Conservation (phyloP, 345 rosid genomes). For the Rhodamnia argentea region DNA sequence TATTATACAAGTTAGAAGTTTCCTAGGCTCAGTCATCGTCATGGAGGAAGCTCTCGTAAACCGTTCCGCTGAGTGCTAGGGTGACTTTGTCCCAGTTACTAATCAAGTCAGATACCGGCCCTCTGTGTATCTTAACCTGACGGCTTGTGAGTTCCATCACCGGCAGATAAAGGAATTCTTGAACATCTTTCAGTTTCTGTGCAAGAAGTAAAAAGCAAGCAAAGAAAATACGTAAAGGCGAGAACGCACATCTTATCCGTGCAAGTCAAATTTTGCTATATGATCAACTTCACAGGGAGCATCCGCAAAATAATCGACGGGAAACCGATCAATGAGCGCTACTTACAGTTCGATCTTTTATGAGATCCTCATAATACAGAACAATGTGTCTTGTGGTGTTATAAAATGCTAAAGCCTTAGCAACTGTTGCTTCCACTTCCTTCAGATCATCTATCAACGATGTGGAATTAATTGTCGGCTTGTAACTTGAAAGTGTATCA, state of each 20-base stretch:
- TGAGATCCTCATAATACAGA: constrained; percentile 77
- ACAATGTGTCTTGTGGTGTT: constrained; percentile 66
- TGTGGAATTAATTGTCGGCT: constrained; percentile 63
- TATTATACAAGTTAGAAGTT: neutral
- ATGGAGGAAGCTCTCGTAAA: constrained; percentile 41
- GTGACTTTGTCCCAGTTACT: constrained; percentile 80
- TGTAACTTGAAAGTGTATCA: constrained; percentile 63
- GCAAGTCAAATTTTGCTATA: neutral
- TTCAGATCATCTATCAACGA: constrained; percentile 52
- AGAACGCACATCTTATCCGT: neutral
- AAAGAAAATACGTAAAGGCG: neutral
- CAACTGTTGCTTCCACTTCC: constrained; percentile 44
- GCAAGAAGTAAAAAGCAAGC: neutral
- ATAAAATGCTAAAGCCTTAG: constrained; percentile 53
- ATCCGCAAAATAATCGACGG: neutral
- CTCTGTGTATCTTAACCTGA: constrained; percentile 89
- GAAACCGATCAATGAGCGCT: neutral
- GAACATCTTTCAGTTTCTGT: constrained; percentile 76
- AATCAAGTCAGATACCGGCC: constrained; percentile 53
- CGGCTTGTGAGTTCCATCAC: constrained; percentile 52
- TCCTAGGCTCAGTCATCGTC: constrained; percentile 40
- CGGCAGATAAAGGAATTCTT: constrained; percentile 64
- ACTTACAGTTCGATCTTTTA: constrained; percentile 45
- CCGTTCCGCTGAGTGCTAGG: constrained; percentile 57
- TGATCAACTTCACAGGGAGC: neutral